phyloP scores from a whole-genome alignment of 176 grass and related monocot species.

The Microstegium vimineum region DNA sequence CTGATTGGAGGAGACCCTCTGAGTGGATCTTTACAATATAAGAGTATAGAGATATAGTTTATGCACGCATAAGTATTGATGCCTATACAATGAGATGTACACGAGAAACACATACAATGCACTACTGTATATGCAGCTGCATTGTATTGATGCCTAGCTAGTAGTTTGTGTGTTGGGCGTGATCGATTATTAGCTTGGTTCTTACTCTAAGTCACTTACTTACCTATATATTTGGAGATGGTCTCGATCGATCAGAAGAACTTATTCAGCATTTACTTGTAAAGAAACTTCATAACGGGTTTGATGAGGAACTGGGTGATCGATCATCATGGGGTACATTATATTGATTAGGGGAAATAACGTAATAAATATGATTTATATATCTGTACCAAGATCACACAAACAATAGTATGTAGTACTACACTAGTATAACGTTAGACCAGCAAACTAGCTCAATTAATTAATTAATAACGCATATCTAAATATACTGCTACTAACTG shows the following conservation, averaged over 20 bases:
- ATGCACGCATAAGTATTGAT: too few species aligned
- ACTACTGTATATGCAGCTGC: too few species aligned
- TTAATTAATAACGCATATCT: not conserved
- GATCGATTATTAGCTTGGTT: too few species aligned
- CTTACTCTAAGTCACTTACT: too few species aligned
- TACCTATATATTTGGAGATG: too few species aligned
- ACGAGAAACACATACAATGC: too few species aligned
- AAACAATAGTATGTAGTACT: not conserved
- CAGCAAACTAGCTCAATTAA: constrained; percentile 1
- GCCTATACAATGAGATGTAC: too few species aligned
- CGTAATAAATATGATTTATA: not conserved
- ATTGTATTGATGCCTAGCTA: too few species aligned
- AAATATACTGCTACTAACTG: not conserved
- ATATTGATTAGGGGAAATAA: not conserved
- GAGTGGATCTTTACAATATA: too few species aligned
- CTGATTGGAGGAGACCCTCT: too few species aligned
- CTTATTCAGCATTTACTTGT: not conserved
- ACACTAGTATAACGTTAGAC: constrained; percentile 11
- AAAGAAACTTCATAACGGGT: not conserved
- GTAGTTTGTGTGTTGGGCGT: too few species aligned
- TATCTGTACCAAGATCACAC: not conserved
- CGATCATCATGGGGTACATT: not conserved
- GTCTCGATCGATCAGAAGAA: not conserved
- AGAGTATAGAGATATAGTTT: too few species aligned
- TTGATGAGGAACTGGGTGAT: not conserved